phyloP scores from a whole-genome alignment of 2,329 filamentous ascomycete species.

The Diplodia seriata region DNA sequence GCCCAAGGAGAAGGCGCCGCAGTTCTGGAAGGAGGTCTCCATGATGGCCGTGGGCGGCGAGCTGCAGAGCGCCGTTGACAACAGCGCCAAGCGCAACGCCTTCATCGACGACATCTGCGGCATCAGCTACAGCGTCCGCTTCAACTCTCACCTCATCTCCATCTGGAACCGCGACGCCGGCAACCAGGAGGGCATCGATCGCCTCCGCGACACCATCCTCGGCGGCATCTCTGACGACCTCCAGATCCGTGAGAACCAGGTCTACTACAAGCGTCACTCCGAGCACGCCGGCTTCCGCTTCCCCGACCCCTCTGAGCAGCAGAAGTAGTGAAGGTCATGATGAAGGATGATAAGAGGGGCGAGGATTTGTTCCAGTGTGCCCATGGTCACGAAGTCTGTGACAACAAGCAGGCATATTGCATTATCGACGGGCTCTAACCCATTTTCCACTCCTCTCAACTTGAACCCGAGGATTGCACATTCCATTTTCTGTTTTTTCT shows the following conservation, averaged over 20 bases:
- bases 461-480: neutral
- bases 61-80: slow-evolving; percentile 74
- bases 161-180: slow-evolving; percentile 92
- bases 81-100: slow-evolving; percentile 53
- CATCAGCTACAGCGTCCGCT: slow-evolving; percentile 83
- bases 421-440: neutral
- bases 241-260: slow-evolving; percentile 69
- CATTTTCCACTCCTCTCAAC: slow-evolving; percentile 5
- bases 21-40: slow-evolving; percentile 83
- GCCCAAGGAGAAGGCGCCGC: slow-evolving; percentile 71
- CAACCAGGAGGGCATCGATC: slow-evolving; percentile 79
- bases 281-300: slow-evolving; percentile 78
- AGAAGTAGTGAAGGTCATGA: neutral
- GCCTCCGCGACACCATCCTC: slow-evolving; percentile 74
- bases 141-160: slow-evolving; percentile 86
- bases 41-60: slow-evolving; percentile 83
- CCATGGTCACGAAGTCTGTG: neutral
- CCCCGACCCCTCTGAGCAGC: neutral
- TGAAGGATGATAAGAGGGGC: neutral
- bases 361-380: neutral
- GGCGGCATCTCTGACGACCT: slow-evolving; percentile 76
- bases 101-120: slow-evolving; percentile 85
- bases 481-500: neutral
- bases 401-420: neutral
- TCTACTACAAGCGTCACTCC: slow-evolving; percentile 87